Conservation (phyloP, 83 land plant genomes). For the Larix sibirica region DNA sequence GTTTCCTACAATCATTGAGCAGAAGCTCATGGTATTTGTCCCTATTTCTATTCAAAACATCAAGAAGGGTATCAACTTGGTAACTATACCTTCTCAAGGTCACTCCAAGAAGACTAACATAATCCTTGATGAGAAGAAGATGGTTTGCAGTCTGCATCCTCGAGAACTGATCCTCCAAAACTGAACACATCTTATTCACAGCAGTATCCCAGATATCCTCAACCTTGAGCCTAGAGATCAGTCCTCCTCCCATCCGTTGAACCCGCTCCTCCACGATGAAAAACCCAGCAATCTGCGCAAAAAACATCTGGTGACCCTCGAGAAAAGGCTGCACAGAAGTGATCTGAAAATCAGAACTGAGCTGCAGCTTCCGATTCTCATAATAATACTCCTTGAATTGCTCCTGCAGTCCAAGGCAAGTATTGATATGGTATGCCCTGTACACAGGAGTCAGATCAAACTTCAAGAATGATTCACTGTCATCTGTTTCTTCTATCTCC, state of each 20-base stretch:
- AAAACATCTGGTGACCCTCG: slow-evolving; percentile 82
- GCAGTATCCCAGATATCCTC: slow-evolving; percentile 90
- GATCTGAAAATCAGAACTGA: slow-evolving; percentile 82
- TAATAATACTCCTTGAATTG: slow-evolving; percentile 87
- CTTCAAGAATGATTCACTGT: slow-evolving; percentile 65
- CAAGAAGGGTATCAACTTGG: slow-evolving; percentile 73
- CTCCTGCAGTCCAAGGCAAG: slow-evolving; percentile 74
- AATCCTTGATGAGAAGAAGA: slow-evolving; percentile 88
- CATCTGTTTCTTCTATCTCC: slow-evolving; percentile 77
- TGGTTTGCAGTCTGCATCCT: slow-evolving; percentile 79
- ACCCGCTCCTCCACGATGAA: slow-evolving; percentile 95
- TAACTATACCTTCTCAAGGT: slow-evolving; percentile 86
- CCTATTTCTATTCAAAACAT: slow-evolving; percentile 70
- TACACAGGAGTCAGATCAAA: slow-evolving; percentile 94
- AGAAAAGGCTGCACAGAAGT: slow-evolving; percentile 80
- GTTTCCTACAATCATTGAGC: slow-evolving; percentile 72
- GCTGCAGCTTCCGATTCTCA: slow-evolving; percentile 82
- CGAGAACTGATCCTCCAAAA: slow-evolving; percentile 82
- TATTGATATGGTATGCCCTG: slow-evolving; percentile 82
- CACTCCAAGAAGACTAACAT: slow-evolving; percentile 88
- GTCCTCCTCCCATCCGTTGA: slow-evolving; percentile 77
- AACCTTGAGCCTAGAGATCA: slow-evolving; percentile 57
- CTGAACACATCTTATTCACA: slow-evolving; percentile 68
- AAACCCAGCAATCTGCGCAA: slow-evolving; percentile 90
- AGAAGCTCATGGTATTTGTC: slow-evolving; percentile 96